Percentiles rank a stretch among this genome's conserved stretches.
phyloP scores from a whole-genome alignment of 805 yeast genomes.

The Cyberlindnera americana region DNA sequence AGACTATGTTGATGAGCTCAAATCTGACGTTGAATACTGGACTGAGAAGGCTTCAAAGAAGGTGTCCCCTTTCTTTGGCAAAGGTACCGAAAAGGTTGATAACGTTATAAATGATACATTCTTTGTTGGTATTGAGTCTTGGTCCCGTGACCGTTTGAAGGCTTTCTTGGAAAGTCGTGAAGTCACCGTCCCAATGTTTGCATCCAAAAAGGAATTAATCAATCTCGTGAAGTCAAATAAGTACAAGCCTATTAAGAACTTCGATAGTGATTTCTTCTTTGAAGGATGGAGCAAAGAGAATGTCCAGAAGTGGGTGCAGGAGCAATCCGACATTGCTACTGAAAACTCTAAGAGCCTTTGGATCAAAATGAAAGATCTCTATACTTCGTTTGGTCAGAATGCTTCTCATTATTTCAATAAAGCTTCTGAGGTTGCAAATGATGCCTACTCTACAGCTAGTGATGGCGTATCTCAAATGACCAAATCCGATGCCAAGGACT shows the following conservation, averaged over 20 bases:
- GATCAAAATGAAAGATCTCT: slow-evolving; percentile 24
- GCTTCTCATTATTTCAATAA: slow-evolving; percentile 14
- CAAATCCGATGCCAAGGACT: slow-evolving; percentile 6
- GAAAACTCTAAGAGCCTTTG: slow-evolving; percentile 22
- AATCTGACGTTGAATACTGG: slow-evolving; percentile 40
- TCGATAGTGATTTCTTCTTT: slow-evolving; percentile 31
- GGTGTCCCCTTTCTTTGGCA: slow-evolving; percentile 34
- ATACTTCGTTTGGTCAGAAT: slow-evolving; percentile 16
- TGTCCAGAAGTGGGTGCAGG: slow-evolving; percentile 38
- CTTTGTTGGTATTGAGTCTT: slow-evolving; percentile 40
- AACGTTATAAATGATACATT: slow-evolving; percentile 43
- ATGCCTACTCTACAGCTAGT: not conserved
- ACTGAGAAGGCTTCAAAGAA: slow-evolving; percentile 26
- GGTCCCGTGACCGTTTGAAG: slow-evolving; percentile 45
- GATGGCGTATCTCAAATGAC: slow-evolving; percentile 9
- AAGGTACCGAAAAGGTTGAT: slow-evolving; percentile 31
- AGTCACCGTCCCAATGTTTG: slow-evolving; percentile 35
- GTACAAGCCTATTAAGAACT: slow-evolving; percentile 33
- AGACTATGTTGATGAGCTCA: slow-evolving; percentile 32
- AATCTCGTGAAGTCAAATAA: slow-evolving; percentile 37
- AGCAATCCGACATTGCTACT: slow-evolving; percentile 27
- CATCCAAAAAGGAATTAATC: slow-evolving; percentile 38
- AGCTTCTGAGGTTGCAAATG: slow-evolving; percentile 17
- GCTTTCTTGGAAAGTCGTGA: slow-evolving; percentile 40
- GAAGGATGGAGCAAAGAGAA: slow-evolving; percentile 38